Percentiles rank a stretch among this genome's conserved stretches.
Evolutionary conservation across 192 early-diverging fungal species (phyloP).

Genomic region (Anaeromyces robustus): DNA sequence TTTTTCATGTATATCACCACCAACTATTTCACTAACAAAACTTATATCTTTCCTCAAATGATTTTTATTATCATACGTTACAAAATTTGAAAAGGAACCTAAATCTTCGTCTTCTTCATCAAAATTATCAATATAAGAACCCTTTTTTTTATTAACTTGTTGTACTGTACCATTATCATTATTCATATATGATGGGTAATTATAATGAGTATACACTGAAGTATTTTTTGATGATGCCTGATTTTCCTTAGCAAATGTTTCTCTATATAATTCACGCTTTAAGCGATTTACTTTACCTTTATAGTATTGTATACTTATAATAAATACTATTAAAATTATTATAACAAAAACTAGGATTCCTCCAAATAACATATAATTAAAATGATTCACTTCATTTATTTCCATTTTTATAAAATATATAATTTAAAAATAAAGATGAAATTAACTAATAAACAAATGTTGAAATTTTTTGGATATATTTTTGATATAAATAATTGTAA

Average conservation of each 20-base stretch:
- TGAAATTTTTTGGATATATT: no score
- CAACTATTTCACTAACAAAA: neutral
- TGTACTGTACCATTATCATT: no score
- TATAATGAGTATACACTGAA: neutral
- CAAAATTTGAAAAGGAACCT: neutral
- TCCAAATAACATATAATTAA: neutral
- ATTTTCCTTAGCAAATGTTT: neutral
- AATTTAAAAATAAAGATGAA: no score
- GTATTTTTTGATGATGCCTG: neutral
- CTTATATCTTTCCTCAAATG: neutral
- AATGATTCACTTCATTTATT: no score
- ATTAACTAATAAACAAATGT: no score
- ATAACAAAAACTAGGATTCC: neutral
- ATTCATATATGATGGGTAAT: neutral
- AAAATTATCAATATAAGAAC: neutral
- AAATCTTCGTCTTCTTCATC: neutral
- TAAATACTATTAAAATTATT: neutral
- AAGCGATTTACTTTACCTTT: neutral
- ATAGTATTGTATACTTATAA: neutral
- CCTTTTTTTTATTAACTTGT: neutral
- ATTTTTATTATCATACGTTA: neutral
- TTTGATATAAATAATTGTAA: no score
- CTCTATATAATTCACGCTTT: neutral
- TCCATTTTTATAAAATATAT: no score
- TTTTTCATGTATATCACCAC: neutral